Conservation (phyloP, 75 land plant species). For the Selaginella tamariscina region DNA sequence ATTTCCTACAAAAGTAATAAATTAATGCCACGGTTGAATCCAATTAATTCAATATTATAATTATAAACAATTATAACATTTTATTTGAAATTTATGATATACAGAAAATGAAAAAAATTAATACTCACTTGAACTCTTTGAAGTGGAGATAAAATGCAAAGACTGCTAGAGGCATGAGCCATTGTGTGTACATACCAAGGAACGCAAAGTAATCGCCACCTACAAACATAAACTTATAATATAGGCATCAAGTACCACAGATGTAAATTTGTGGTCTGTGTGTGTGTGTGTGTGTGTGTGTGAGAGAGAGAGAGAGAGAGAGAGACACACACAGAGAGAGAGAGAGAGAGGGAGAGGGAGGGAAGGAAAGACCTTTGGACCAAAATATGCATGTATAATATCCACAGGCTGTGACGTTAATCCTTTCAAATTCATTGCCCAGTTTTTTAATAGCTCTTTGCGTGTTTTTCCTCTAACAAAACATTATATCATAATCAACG, state of each 20-base stretch:
- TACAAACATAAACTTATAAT: slow-evolving; percentile 20
- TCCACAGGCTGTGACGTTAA: slow-evolving; percentile 75
- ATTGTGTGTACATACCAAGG: slow-evolving; percentile 82
- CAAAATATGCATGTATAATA: slow-evolving; percentile 72
- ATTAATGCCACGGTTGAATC: neutral
- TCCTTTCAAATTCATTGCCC: slow-evolving; percentile 73
- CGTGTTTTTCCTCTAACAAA: slow-evolving; percentile 20
- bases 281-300: slow-evolving; percentile 1
- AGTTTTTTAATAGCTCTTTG: slow-evolving; percentile 49
- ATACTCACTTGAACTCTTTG: slow-evolving; percentile 52
- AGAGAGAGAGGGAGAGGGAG: neutral
- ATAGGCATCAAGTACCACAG: neutral
- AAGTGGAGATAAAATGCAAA: slow-evolving; percentile 46
- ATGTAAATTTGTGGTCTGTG: neutral
- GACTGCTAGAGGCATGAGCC: slow-evolving; percentile 68
- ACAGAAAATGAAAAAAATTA: neutral
- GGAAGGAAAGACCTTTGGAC: slow-evolving; percentile 48
- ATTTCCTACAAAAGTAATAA: slow-evolving; percentile 31
- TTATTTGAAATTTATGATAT: too few relatives aligned
- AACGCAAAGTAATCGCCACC: slow-evolving; percentile 90
- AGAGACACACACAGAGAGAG: neutral
- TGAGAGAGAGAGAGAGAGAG: neutral
- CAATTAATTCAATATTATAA: neutral
- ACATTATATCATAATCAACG: neutral
- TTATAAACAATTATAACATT: too few relatives aligned